phyloP scores from a whole-genome alignment of 345 rosid genomes.

The Raphanus sativus region DNA sequence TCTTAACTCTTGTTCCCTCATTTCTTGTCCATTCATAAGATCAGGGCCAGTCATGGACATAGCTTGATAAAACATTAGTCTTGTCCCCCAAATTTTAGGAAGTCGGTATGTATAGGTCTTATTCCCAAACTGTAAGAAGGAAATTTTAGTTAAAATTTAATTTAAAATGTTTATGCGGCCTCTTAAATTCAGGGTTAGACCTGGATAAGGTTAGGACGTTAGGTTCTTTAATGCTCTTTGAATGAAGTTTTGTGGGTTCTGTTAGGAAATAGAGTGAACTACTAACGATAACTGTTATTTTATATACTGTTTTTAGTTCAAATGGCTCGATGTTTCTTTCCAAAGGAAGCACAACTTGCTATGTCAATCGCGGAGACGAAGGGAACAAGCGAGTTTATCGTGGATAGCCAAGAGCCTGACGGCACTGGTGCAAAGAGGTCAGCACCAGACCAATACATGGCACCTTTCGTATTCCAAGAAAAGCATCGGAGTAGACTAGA shows the following conservation, averaged over 20 bases:
- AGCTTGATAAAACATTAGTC: too few relatives aligned
- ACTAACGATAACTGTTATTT: conserved; percentile 6
- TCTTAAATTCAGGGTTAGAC: too few relatives aligned
- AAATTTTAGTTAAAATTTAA: too few relatives aligned
- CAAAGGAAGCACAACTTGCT: conserved; percentile 73
- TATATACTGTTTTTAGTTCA: conserved; percentile 51
- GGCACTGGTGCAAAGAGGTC: conserved; percentile 42
- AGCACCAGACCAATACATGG: conserved; percentile 50
- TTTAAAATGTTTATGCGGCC: too few relatives aligned
- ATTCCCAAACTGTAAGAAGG: too few relatives aligned
- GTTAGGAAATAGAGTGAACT: conserved; percentile 6
- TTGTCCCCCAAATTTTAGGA: too few relatives aligned
- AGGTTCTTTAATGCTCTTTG: background rate
- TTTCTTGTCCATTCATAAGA: background rate
- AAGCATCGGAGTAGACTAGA: conserved; percentile 59
- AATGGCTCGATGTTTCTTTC: conserved; percentile 69
- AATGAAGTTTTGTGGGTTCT: background rate
- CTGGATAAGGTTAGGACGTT: too few relatives aligned
- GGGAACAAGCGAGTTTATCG: conserved; percentile 59
- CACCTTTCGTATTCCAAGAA: conserved; percentile 63
- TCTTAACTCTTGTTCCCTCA: conserved; percentile 1
- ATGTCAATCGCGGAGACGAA: conserved; percentile 73
- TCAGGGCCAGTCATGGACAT: too few relatives aligned
- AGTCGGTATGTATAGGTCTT: too few relatives aligned
- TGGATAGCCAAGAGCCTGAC: conserved; percentile 37